Conservation (phyloP, 306 rosid species). For the Cotoneaster glaucophyllus region DNA sequence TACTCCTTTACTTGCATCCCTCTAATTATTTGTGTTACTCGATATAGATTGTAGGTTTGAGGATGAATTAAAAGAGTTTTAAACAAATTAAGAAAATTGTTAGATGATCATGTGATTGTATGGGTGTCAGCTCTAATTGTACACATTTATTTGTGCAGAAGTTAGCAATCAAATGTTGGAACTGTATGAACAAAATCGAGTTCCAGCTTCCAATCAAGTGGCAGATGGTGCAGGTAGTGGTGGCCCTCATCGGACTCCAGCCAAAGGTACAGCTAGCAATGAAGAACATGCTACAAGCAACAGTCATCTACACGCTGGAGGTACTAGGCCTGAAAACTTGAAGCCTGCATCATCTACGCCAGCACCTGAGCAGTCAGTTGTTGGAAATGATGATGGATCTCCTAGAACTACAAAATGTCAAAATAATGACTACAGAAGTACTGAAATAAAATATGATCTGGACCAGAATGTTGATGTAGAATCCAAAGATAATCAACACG, state of each 20-base stretch:
- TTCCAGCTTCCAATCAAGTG: slow-evolving; percentile 62
- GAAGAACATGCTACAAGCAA: slow-evolving; percentile 57
- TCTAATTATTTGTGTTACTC: background rate
- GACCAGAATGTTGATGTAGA: slow-evolving; percentile 54
- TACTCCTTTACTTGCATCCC: background rate
- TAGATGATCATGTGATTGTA: background rate
- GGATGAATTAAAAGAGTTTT: background rate
- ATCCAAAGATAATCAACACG: slow-evolving; percentile 40
- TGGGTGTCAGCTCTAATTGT: slow-evolving; percentile 19
- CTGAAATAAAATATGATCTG: slow-evolving; percentile 36
- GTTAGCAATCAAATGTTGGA: slow-evolving; percentile 98
- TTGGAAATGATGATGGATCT: slow-evolving; percentile 46
- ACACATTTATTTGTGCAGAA: slow-evolving; percentile 53
- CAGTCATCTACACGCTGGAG: slow-evolving; percentile 48
- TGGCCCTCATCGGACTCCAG: slow-evolving; percentile 30
- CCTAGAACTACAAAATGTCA: slow-evolving; percentile 34
- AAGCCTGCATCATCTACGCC: slow-evolving; percentile 56
- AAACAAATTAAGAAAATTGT: background rate
- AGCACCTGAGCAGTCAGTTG: slow-evolving; percentile 38
- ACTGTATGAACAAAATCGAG: slow-evolving; percentile 81
- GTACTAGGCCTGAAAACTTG: slow-evolving; percentile 41
- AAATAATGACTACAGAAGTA: slow-evolving; percentile 53
- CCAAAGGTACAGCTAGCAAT: slow-evolving; percentile 43
- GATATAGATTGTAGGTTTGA: background rate
- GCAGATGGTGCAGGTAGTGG: slow-evolving; percentile 65